Conservation (phyloP, 192 early-diverging fungal genomes). For the Entomortierella chlamydospora region DNA sequence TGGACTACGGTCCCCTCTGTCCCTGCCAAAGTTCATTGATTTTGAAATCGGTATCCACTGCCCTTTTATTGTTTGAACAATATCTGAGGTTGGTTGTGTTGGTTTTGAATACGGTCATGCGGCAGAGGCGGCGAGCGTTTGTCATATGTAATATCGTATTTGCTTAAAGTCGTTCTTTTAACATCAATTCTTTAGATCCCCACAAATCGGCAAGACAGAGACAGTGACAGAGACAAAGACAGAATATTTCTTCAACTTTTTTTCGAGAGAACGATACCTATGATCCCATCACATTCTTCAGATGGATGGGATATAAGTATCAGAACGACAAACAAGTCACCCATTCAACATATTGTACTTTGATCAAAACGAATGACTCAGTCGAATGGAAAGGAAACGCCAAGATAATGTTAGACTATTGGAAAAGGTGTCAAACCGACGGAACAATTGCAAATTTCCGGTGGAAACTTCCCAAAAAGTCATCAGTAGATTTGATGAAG, state of each 20-base stretch:
- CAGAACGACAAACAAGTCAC: constrained; percentile 5
- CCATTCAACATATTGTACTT: constrained; percentile 3
- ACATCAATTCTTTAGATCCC: not conserved
- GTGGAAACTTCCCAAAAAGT: constrained; percentile 12
- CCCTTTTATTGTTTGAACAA: constrained; percentile 10
- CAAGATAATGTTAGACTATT: too few species aligned
- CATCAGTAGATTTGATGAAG: constrained; percentile 1
- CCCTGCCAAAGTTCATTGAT: constrained; percentile 17
- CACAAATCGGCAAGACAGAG: constrained; percentile 3
- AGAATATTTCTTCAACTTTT: not conserved
- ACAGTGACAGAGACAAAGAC: too few species aligned
- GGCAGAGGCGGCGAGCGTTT: constrained; percentile 5
- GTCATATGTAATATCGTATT: not conserved
- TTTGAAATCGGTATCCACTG: not conserved
- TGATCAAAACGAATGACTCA: constrained; percentile 7
- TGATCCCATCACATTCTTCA: constrained; percentile 20
- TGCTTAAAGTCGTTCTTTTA: too few species aligned
- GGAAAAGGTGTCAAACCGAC: not conserved
- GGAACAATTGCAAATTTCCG: constrained; percentile 3
- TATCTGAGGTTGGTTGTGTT: not conserved
- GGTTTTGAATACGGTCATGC: constrained; percentile 20
- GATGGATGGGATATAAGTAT: constrained; percentile 7
- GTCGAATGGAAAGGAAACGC: not conserved
- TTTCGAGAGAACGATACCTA: not conserved
- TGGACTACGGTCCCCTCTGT: constrained; percentile 6